phyloP scores from a whole-genome alignment of 805 yeast species.

The Yarrowia osloensis region DNA sequence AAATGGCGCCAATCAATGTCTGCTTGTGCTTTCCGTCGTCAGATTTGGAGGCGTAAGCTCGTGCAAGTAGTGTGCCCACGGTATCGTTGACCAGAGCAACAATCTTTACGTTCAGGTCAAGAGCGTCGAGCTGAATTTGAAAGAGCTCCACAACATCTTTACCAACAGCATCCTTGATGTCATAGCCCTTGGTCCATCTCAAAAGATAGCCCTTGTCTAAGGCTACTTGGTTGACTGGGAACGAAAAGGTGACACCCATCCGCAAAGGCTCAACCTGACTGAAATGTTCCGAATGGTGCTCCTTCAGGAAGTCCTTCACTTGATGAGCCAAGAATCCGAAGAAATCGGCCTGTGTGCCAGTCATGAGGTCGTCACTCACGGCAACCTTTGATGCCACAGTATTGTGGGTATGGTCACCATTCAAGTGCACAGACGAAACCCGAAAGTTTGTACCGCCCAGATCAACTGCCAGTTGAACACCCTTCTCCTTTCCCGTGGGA shows the following conservation, averaged over 20 bases:
- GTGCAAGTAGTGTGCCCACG: conserved; percentile 87
- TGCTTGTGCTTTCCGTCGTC: conserved; percentile 59
- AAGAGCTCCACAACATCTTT: conserved; percentile 74
- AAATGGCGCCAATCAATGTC: conserved; percentile 84
- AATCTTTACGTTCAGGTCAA: conserved; percentile 58
- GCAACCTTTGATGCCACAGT: conserved; percentile 74
- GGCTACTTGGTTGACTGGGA: conserved; percentile 87
- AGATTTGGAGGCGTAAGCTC: conserved; percentile 69
- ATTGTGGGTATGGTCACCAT: conserved; percentile 65
- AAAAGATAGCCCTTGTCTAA: conserved; percentile 76
- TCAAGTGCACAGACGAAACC: conserved; percentile 79
- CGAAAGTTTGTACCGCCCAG: conserved; percentile 96
- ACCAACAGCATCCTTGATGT: conserved; percentile 81
- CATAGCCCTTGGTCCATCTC: conserved; percentile 97
- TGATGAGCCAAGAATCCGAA: conserved; percentile 75
- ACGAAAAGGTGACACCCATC: conserved; percentile 90
- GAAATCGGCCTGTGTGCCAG: conserved; percentile 62
- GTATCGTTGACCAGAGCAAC: conserved; percentile 95
- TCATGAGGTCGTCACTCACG: conserved; percentile 76
- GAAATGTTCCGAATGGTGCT: conserved; percentile 59
- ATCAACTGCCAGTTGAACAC: conserved; percentile 85
- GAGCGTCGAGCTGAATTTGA: conserved; percentile 65
- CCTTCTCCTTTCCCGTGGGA: conserved; percentile 84
- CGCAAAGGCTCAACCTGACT: conserved; percentile 50
- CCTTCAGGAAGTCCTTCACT: conserved; percentile 62